phyloP scores from a whole-genome alignment of 257 asterid genomes.

The Fraxinus anomala region DNA sequence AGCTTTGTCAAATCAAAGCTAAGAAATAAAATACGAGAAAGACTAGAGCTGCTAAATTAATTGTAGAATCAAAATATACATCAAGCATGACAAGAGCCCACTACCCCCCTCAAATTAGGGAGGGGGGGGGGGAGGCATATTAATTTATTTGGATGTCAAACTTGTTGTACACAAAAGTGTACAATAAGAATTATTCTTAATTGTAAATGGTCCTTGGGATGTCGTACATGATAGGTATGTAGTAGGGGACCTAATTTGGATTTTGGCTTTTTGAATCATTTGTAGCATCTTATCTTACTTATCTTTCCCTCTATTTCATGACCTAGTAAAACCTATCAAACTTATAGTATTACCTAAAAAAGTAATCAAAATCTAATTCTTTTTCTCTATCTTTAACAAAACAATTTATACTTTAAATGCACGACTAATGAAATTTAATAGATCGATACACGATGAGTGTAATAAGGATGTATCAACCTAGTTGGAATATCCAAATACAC shows the following conservation, averaged over 20 bases:
- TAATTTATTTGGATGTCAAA: too few relatives aligned
- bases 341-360: background rate
- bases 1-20: too few relatives aligned
- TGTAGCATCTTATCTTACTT: slow-evolving; percentile 19
- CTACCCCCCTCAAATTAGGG: too few relatives aligned
- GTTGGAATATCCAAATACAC: background rate
- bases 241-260: slow-evolving; percentile 41
- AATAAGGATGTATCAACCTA: background rate
- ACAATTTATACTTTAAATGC: background rate
- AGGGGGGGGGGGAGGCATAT: too few relatives aligned
- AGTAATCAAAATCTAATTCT: background rate
- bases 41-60: slow-evolving; percentile 1
- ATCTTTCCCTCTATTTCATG: background rate
- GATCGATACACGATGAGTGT: background rate
- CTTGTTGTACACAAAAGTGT: too few relatives aligned
- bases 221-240: slow-evolving; percentile 30
- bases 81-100: too few relatives aligned
- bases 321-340: background rate
- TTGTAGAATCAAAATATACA: background rate
- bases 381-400: background rate
- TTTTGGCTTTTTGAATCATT: slow-evolving; percentile 30
- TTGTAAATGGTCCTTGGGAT: slow-evolving; percentile 30
- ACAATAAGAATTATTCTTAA: too few relatives aligned
- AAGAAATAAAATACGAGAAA: background rate
- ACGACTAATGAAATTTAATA: background rate